Evolutionary conservation across 345 rosid genomes (phyloP).

Genomic region (Passiflora organensis): DNA sequence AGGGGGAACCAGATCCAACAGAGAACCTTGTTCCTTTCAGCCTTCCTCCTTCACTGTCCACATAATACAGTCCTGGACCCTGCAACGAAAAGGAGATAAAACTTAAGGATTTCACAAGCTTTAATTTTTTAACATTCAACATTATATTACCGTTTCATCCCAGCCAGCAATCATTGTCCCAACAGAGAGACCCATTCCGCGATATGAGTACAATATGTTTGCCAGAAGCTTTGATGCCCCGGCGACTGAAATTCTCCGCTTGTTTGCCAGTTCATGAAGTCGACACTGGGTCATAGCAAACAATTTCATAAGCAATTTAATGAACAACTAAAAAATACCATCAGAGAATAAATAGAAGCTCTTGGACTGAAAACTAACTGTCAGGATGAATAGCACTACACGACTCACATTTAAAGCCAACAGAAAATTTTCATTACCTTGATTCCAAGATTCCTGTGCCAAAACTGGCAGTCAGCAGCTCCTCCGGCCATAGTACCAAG

Average conservation of each 20-base stretch:
- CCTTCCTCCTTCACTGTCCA: conserved; percentile 99
- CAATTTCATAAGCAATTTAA: conserved; percentile 5
- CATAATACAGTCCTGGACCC: conserved; percentile 99
- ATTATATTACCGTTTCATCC: conserved; percentile 77
- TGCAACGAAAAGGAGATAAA: conserved; percentile 21
- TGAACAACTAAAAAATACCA: background rate
- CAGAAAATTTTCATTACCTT: conserved; percentile 41
- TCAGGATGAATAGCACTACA: no score
- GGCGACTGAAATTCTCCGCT: conserved; percentile 92
- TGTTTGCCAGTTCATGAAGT: conserved; percentile 94
- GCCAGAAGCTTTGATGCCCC: conserved; percentile 98
- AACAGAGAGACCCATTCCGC: conserved; percentile 97
- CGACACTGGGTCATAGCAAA: conserved; percentile 60
- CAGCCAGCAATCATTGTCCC: conserved; percentile 99
- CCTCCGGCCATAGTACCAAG: conserved; percentile 98
- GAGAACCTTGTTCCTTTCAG: conserved; percentile 90
- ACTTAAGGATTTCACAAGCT: background rate
- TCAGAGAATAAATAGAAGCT: no score
- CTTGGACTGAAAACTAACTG: no score
- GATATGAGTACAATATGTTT: conserved; percentile 93
- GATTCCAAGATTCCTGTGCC: conserved; percentile 93
- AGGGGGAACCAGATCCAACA: conserved; percentile 99
- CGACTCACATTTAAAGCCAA: no score
- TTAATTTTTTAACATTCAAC: conserved; percentile 5
- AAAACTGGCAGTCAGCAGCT: conserved; percentile 94